Conservation (phyloP, 1,139 yeast species). For the Candida pseudoviswanathii region DNA sequence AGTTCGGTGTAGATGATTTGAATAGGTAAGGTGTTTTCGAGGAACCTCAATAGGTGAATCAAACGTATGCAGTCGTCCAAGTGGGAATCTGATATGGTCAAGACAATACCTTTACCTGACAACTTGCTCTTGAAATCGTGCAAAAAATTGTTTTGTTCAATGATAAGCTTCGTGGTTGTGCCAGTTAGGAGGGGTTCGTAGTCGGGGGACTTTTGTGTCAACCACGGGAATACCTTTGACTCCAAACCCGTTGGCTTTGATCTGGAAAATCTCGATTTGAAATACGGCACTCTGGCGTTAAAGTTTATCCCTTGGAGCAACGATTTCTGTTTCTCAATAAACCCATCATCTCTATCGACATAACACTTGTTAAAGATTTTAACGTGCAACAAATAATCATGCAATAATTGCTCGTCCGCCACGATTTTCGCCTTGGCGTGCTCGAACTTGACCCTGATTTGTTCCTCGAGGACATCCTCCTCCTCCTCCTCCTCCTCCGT, state of each 20-base stretch:
- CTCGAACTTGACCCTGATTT: slow-evolving; percentile 8
- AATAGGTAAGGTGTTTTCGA: slow-evolving; percentile 34
- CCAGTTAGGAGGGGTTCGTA: slow-evolving; percentile 15
- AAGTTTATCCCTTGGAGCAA: neutral
- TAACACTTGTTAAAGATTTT: slow-evolving; percentile 47
- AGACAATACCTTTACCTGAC: slow-evolving; percentile 38
- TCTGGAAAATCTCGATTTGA: neutral
- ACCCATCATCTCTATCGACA: slow-evolving; percentile 19
- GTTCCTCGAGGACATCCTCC: slow-evolving; percentile 9
- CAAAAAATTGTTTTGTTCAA: slow-evolving; percentile 19
- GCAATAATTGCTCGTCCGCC: slow-evolving; percentile 33
- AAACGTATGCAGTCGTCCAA: slow-evolving; percentile 27
- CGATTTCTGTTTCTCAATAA: slow-evolving; percentile 2
- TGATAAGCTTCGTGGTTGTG: slow-evolving; percentile 1
- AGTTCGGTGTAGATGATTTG: slow-evolving; percentile 32
- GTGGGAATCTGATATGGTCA: slow-evolving; percentile 34
- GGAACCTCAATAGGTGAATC: slow-evolving; percentile 28
- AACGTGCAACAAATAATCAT: slow-evolving; percentile 43
- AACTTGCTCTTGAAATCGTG: slow-evolving; percentile 21
- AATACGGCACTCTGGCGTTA: neutral
- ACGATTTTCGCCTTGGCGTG: slow-evolving; percentile 14
- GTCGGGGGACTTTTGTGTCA: slow-evolving; percentile 25
- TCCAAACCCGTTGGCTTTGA: slow-evolving; percentile 11
- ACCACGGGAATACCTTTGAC: slow-evolving; percentile 28
- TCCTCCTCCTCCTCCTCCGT: slow-evolving; percentile 7